A percentile compares a stretch with the other conserved stretches of the same genome.
phyloP scores from a whole-genome alignment of 495 filamentous ascomycete species.

The Terfezia claveryi region DNA sequence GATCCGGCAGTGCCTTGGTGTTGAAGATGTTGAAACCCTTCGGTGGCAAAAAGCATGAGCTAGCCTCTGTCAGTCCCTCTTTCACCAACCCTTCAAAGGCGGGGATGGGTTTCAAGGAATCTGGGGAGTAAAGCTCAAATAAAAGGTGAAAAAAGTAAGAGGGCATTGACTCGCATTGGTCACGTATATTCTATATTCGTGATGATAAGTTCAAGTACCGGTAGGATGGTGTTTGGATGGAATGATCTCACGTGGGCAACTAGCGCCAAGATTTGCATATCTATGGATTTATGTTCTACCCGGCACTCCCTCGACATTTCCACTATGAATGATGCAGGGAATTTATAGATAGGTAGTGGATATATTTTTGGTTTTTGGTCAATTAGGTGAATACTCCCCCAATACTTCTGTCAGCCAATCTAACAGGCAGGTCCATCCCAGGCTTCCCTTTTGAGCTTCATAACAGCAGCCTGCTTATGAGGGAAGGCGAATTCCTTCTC shows the following conservation, averaged over 20 bases:
- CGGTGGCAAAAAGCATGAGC: neutral
- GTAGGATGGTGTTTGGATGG: too few species aligned
- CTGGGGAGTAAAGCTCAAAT: slow-evolving; percentile 53
- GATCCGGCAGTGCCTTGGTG: neutral
- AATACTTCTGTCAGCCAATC: neutral
- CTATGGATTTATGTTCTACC: too few species aligned
- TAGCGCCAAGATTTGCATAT: too few species aligned
- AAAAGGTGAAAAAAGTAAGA: slow-evolving; percentile 81
- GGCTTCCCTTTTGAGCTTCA: slow-evolving; percentile 57
- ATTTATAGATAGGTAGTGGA: too few species aligned
- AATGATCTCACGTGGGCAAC: too few species aligned
- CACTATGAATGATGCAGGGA: too few species aligned
- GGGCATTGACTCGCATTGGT: slow-evolving; percentile 29
- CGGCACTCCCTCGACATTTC: too few species aligned
- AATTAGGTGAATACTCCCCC: too few species aligned
- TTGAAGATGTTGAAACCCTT: neutral
- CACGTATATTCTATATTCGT: too few species aligned
- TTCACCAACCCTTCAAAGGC: slow-evolving; percentile 8
- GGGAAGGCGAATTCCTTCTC: slow-evolving; percentile 74
- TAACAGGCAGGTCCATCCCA: slow-evolving; percentile 45
- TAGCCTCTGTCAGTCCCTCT: slow-evolving; percentile 4
- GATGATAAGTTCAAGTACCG: too few species aligned
- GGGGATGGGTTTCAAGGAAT: slow-evolving; percentile 25
- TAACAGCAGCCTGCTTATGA: slow-evolving; percentile 78
- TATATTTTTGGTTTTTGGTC: too few species aligned